Base-by-base conservation (phyloP, 805 yeast genomes). In the Wickerhamiella lipophila region DNA sequence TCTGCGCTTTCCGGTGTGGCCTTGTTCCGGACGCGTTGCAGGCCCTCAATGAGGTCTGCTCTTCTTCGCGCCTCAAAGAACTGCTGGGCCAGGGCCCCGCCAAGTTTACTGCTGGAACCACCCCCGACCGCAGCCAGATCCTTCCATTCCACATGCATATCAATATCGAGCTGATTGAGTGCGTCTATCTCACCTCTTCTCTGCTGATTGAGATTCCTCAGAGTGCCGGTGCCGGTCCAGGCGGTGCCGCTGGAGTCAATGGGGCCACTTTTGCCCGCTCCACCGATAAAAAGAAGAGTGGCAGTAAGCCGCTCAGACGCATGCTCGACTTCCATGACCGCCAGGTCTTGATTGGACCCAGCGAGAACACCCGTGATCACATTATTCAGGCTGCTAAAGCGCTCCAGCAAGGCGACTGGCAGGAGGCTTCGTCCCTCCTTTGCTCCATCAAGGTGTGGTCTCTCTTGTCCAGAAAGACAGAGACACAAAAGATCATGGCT, bases 71-170 rank as follows among this genome's bases (percentile, higher is more conserved):
- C 61, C 78, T 83, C 60, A 87, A 84, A 72, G 98, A 92, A 69
- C 75, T 92, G 52, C 75, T 92, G 54, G 97, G 96, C 52, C 98
- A 89, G 72, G 94, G 94, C 48, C 72, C 77, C 60, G 81, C 81
- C 64, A 81, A 87, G 67, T 79, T 75, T 64, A 13, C 27, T 6
- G 34, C 50, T 9, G 27, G 38, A 27, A 36, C 49, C 30, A 44
- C 60, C 39, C 50, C 58, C 25, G 94, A 83, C 61, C 77, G 73
- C 60, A 89, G 81, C 68, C 79, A 88, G 64, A 76, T 87, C 64
- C 73, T 92, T 64, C 99, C 99, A 51, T 92, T 83, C 81, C 98
- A 92, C 70, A 87, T 86, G 83, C 99, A 92, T 69, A 89, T 92
- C 66, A 92, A 92, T 68, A 72, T 89, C 59, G 97, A 94, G 72